These are phyloP conservation scores for Aphanomyces stellatus DNA, from an alignment of 352 stramenopile species.

Conservation along the genomic window DNA sequence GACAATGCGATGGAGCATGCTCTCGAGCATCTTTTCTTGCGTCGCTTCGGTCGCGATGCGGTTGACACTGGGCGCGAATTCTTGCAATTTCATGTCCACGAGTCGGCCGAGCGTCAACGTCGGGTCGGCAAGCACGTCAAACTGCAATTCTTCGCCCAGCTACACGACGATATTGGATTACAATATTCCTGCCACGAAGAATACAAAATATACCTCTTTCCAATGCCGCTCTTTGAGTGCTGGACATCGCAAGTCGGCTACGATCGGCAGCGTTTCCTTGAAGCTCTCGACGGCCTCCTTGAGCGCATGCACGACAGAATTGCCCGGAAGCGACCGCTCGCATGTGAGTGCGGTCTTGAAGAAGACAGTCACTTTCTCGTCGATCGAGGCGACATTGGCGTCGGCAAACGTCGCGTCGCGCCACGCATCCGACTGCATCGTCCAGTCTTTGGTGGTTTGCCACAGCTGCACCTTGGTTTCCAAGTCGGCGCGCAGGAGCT, in stretches of 20 bases:
- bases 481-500: background rate
- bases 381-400: constrained; percentile 36
- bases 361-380: constrained; percentile 39
- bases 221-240: constrained; percentile 19
- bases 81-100: constrained; percentile 67
- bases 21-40: constrained; percentile 82
- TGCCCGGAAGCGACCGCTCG: constrained; percentile 35
- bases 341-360: constrained; percentile 32
- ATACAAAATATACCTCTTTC: background rate
- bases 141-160: constrained; percentile 1
- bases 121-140: constrained; percentile 12
- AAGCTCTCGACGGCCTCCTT: constrained; percentile 39
- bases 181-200: background rate
- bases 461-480: constrained; percentile 36
- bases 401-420: constrained; percentile 29
- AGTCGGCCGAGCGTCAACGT: constrained; percentile 71
- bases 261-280: constrained; percentile 30
- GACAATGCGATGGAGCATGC: constrained; percentile 84
- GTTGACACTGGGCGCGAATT: constrained; percentile 69
- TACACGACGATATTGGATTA: background rate
- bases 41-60: constrained; percentile 76
- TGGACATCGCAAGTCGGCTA: constrained; percentile 19
- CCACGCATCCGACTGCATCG: constrained; percentile 28
- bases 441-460: constrained; percentile 42
- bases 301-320: constrained; percentile 27